A percentile compares a stretch with the other conserved stretches of the same genome.
Evolutionary conservation across 1,284 basidiomycete species (phyloP).

Genomic region (Ceratobasidium sp.): DNA sequence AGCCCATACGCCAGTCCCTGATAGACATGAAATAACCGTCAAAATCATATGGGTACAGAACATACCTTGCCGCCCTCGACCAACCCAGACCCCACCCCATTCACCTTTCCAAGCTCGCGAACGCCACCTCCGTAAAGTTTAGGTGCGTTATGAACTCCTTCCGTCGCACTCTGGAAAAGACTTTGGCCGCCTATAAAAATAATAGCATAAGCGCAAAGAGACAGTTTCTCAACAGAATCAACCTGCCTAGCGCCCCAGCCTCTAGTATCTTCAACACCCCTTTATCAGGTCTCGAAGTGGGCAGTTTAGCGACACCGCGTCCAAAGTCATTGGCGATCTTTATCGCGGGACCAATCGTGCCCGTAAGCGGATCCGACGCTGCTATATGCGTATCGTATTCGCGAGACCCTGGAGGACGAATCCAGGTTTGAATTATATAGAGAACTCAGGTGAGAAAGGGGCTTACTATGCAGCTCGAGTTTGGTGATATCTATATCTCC

Average conservation of each 20-base stretch:
- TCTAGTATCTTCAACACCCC: conserved; percentile 63
- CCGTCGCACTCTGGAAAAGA: conserved; percentile 61
- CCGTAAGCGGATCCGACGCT: conserved; percentile 62
- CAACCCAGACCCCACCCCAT: conserved; percentile 62
- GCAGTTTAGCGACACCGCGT: conserved; percentile 13
- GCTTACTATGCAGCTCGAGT: conserved; percentile 65
- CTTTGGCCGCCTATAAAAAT: conserved; percentile 60
- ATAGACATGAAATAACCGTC: not conserved
- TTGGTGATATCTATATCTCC: conserved; percentile 61
- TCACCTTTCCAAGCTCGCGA: conserved; percentile 60
- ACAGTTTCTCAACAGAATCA: not conserved
- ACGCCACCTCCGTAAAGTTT: conserved; percentile 63
- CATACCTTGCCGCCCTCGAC: conserved; percentile 63
- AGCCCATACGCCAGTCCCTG: conserved; percentile 58
- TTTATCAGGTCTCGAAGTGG: conserved; percentile 57
- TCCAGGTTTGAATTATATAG: not conserved
- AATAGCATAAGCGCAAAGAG: conserved; percentile 19
- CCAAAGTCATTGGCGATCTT: conserved; percentile 8
- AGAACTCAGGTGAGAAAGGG: not conserved
- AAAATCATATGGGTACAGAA: not conserved
- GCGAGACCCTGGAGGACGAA: conserved; percentile 61
- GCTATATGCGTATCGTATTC: conserved; percentile 64
- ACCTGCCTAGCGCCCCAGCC: conserved; percentile 59
- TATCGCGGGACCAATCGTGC: conserved; percentile 48
- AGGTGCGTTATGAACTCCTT: conserved; percentile 64